Base-by-base conservation (phyloP, 306 rosid genomes). In the Cercis canadensis region DNA sequence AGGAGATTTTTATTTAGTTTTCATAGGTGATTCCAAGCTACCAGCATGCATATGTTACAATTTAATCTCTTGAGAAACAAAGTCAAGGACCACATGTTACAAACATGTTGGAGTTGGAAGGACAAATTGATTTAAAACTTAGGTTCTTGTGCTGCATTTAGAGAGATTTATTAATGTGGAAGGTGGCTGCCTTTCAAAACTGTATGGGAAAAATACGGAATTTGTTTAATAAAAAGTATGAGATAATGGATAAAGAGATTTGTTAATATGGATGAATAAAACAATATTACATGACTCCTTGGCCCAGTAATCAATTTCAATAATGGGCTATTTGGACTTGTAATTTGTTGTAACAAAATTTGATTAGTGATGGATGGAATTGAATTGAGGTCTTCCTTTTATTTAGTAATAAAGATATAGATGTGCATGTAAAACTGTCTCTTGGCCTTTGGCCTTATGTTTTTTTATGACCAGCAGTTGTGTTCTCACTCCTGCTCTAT, bases 1-100 rank as follows among this genome's bases (percentile, higher is more conserved):
- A 21, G 36, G 46, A 33, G 40, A 74, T 2, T 62, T 68, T 67
- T 18, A 37, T 51, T 61, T 72, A 7, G 15, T 53, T 56, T 19
- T 75, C 10, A 15, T 50, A 13, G 44, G 40, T 17, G n/a, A 44
- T 76, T 24, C 56, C 24, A 18, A 31, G 56, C 43, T 29, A 45
- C 4, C 12, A 11, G 17, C 43, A 36, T 18, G 9, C 1, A 45
- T n/a, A 9, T 53, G 55, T 74, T 50, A 44, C 13, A 34, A 46
- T 57, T 54, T 51, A 67, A 10, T 53, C 17, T 21, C 29, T 55
- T 33, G 41, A 70, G 59, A 46, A 33, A 44, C 19, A 8, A n/a
- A 24, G 29, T 24, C 29, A 24, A 24, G 29, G 29, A 24, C n/a
- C n/a, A n/a, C 29, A 24, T 24, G 29, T 24, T 24, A 13, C 53